These are phyloP conservation scores for Citropsis articulata DNA, from an alignment of 345 rosid species.

Conservation along the genomic window DNA sequence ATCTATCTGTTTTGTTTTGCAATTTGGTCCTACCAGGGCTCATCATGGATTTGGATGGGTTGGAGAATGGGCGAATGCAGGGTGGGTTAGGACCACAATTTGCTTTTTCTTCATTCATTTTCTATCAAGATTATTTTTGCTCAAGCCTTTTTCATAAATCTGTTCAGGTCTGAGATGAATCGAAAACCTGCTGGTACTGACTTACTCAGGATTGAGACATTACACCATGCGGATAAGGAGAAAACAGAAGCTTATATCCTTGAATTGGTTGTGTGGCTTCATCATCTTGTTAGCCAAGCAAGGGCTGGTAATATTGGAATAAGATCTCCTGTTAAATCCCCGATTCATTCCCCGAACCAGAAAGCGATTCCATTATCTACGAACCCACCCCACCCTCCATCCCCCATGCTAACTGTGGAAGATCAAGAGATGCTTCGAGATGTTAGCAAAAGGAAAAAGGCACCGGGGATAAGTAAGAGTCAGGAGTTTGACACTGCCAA, in stretches of 20 bases:
- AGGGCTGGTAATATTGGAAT: constrained; percentile 67
- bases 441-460: constrained; percentile 74
- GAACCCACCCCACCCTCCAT: constrained; percentile 37
- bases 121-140: not conserved
- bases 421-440: constrained; percentile 96
- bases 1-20: constrained; percentile 13
- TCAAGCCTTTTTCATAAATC: constrained; percentile 10
- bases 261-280: constrained; percentile 87
- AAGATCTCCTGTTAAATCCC: constrained; percentile 87
- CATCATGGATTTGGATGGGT: constrained; percentile 99
- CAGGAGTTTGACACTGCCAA: constrained; percentile 82
- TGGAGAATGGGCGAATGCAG: constrained; percentile 99
- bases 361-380: constrained; percentile 45
- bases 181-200: constrained; percentile 63
- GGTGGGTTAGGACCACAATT: constrained; percentile 44
- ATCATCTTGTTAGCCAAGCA: constrained; percentile 75
- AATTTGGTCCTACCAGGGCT: constrained; percentile 50
- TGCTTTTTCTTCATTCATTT: constrained; percentile 12
- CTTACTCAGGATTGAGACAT: constrained; percentile 84
- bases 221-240: constrained; percentile 93
- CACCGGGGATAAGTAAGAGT: constrained; percentile 95
- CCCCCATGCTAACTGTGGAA: constrained; percentile 60
- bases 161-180: constrained; percentile 66
- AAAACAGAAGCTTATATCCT: constrained; percentile 79
- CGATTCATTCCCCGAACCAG: constrained; percentile 74